These are phyloP conservation scores for Leccinum obscurum DNA, from an alignment of 768 basidiomycete genomes.

Conservation along the genomic window DNA sequence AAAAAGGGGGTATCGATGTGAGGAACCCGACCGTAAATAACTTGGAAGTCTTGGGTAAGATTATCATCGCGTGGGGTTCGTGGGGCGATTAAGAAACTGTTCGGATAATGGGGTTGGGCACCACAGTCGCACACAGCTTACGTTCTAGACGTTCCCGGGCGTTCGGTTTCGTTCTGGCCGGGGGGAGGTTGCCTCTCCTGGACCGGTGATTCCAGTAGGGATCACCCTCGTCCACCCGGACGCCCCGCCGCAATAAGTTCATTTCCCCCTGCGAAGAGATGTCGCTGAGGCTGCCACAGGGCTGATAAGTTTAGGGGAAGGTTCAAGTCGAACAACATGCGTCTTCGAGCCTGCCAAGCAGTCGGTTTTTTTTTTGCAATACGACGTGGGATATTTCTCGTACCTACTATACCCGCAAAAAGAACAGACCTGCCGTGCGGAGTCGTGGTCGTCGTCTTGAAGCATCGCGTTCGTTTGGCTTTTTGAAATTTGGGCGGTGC, in stretches of 20 bases:
- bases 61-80: background rate
- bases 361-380: background rate
- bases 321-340: background rate
- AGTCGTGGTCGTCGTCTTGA: background rate
- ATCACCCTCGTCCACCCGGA: conserved; percentile 1
- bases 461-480: background rate
- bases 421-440: background rate
- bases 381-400: background rate
- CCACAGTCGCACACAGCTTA: background rate
- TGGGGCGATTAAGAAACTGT: background rate
- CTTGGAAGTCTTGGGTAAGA: background rate
- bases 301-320: background rate
- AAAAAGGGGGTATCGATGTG: background rate
- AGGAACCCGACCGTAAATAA: background rate
- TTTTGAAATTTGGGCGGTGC: background rate
- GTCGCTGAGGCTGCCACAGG: background rate
- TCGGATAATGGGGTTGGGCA: background rate
- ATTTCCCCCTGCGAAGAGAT: background rate
- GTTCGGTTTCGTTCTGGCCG: background rate
- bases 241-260: background rate
- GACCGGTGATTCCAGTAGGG: background rate
- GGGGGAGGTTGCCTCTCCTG: background rate
- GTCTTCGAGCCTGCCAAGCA: background rate
- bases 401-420: background rate
- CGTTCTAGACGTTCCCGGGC: background rate